Conservation (phyloP, 2,329 filamentous ascomycete species). For the Dothiorella sarmentorum region DNA sequence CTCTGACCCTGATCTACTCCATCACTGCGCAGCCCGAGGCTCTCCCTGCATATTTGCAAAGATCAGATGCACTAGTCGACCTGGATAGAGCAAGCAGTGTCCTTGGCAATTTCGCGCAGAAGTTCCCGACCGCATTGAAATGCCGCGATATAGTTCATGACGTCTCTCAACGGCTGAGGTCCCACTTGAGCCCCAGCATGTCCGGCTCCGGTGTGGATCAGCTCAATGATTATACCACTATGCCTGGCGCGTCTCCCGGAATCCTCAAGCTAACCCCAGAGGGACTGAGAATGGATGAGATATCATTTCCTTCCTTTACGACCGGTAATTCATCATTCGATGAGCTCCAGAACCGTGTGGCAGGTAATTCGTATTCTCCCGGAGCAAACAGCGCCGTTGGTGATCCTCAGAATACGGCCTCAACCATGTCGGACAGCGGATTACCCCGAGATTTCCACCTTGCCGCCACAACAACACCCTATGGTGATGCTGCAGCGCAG, state of each 20-base stretch:
- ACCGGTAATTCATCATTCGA: slow-evolving; percentile 1
- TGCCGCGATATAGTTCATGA: slow-evolving; percentile 18
- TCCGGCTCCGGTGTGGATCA: background rate
- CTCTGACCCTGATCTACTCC: slow-evolving; percentile 45
- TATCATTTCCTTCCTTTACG: background rate
- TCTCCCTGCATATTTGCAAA: slow-evolving; percentile 18
- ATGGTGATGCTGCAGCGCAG: slow-evolving; percentile 6
- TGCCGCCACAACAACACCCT: slow-evolving; percentile 1
- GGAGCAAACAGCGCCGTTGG: background rate
- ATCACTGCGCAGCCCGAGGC: slow-evolving; percentile 39
- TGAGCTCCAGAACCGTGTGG: background rate
- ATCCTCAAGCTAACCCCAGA: background rate
- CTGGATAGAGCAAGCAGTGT: slow-evolving; percentile 20
- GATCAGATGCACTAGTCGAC: slow-evolving; percentile 21
- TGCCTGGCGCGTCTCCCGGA: background rate
- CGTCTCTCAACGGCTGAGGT: background rate
- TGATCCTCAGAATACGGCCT: background rate
- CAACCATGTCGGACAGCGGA: background rate
- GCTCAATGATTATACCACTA: background rate
- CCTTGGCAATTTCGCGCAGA: slow-evolving; percentile 17
- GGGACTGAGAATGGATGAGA: background rate
- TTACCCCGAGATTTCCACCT: slow-evolving; percentile 1
- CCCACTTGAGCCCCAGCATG: background rate
- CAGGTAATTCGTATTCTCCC: background rate
- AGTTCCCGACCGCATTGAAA: slow-evolving; percentile 20